phyloP scores from a whole-genome alignment of 2,329 filamentous ascomycete species.

The Penicillium sp. region DNA sequence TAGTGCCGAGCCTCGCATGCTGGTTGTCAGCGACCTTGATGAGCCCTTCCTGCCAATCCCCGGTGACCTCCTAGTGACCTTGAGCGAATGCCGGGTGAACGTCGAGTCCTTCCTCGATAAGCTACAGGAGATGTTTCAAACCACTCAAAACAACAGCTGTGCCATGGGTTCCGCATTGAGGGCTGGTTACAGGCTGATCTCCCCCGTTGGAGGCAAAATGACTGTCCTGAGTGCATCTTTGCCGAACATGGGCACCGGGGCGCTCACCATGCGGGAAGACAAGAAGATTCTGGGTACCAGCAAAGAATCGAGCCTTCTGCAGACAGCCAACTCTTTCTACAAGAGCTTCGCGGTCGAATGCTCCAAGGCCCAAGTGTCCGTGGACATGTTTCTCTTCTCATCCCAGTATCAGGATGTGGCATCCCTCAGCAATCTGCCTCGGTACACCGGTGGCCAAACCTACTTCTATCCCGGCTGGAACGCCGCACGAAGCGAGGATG shows the following conservation, averaged over 20 bases:
- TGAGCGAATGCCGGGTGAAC: constrained; percentile 84
- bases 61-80: constrained; percentile 81
- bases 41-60: constrained; percentile 96
- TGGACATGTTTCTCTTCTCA: constrained; percentile 97
- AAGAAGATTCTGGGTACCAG: constrained; percentile 93
- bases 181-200: constrained; percentile 93
- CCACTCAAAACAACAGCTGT: constrained; percentile 83
- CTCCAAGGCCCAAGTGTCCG: constrained; percentile 96
- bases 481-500: constrained; percentile 86
- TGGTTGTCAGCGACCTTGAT: constrained; percentile 91
- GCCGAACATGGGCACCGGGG: constrained; percentile 84
- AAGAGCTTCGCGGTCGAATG: constrained; percentile 99
- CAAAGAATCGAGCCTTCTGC: constrained; percentile 81
- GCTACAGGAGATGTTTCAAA: constrained; percentile 94
- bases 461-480: constrained; percentile 91
- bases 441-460: constrained; percentile 54
- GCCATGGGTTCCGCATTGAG: constrained; percentile 92
- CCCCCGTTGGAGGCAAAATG: constrained; percentile 90
- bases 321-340: constrained; percentile 95
- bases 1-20: constrained; percentile 79
- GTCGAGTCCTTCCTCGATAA: constrained; percentile 88
- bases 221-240: constrained; percentile 85
- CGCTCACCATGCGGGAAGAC: constrained; percentile 90
- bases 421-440: constrained; percentile 87
- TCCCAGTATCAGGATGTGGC: constrained; percentile 97